Evolutionary conservation across 352 stramenopile species (phyloP), one percentile per base, ranked within the genome.

Genomic region (Phytophthora pluvialis): DNA sequence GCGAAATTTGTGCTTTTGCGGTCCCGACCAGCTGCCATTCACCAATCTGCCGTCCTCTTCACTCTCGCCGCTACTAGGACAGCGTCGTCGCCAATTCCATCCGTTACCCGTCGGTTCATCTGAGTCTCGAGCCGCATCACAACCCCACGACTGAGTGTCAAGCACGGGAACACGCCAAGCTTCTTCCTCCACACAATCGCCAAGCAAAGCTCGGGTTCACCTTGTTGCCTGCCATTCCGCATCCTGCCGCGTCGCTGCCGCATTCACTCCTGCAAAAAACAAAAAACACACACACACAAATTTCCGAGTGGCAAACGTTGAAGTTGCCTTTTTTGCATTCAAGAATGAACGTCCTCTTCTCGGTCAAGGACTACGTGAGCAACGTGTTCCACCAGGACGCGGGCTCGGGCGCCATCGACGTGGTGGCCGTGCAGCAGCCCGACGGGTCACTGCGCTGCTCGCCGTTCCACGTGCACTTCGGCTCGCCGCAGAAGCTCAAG

Each of bases 401-500:
- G 16, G 70, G 58, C 54, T 92, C 85, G 3, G 89, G 86, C 36
- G 89, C 87, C 36, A 88, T 94, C 59, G 87, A 97, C 67, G 78
- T 95, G n/a, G 81, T 97, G 46, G 81, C 74, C 12, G 83, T 97
- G 48, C 80, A 90, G 51, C 84, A 94, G 49, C 72, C 87, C 25
- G 84, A 88, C 64, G 82, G 81, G 32, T 50, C 57, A 9, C 60
- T 89, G 36, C 72, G 50, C 28, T 92, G 83, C 69, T 90, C 89
- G 45, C 87, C 86, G 13, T 95, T 95, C 70, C 81, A 92, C 64
- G 86, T 95, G 31, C 83, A 93, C 47, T 97, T 97, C 48, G 86
- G 83, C 48, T 75, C 72, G 54, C 29, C 53, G 25, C 36, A 73
- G 40, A 82, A 86, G 62, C 62, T 85, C 40, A 72, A 75, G 51